Evolutionary conservation across 768 basidiomycete species (phyloP), one percentile per base, ranked within the genome.

Genomic region (Tulasnella sp.): DNA sequence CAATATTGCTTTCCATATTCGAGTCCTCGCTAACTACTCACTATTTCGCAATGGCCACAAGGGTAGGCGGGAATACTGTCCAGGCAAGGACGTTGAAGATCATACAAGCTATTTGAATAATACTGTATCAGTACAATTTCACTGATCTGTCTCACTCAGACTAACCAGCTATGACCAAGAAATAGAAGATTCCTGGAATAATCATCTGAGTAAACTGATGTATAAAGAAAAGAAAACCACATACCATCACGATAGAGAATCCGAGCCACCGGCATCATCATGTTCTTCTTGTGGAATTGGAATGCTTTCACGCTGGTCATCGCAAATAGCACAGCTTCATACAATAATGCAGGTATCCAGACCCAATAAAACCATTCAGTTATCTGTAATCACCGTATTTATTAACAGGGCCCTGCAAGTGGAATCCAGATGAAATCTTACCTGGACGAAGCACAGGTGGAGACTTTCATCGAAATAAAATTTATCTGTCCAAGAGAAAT

Each of bases 161-260:
- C n/a, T n/a, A n/a, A n/a, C n/a, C n/a, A n/a, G n/a, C n/a, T 39
- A 48, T 48, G 15, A 48, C 8, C 16, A 48, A 28, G 35, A 25
- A 48, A 3, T 32, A 48, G 28, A 48, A 3, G 34, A 48, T 34
- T 7, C 47, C 47, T 48, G 31, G 12, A n/a, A n/a, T n/a, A n/a
- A n/a, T n/a, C 27, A 3, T 4, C 16, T 40, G 39, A 25, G 5
- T 16, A 6, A n/a, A 6, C n/a, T 20, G 5, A 25, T 16, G 6
- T 10, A 5, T 10, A 40, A 20, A 6, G n/a, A 25, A n/a, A 40
- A n/a, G 6, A 40, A 35, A 7, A 20, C 4, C 24, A n/a, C n/a
- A 28, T 24, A 51, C 49, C 49, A 51, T 51, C 49, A n/a, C 49
- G 19, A 31, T 51, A 51, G 19, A 51, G 39, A 27, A 51, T 28